Evolutionary conservation across 129 eudicot genomes (phyloP).

Genomic region (Gnaphalium uliginosum): DNA sequence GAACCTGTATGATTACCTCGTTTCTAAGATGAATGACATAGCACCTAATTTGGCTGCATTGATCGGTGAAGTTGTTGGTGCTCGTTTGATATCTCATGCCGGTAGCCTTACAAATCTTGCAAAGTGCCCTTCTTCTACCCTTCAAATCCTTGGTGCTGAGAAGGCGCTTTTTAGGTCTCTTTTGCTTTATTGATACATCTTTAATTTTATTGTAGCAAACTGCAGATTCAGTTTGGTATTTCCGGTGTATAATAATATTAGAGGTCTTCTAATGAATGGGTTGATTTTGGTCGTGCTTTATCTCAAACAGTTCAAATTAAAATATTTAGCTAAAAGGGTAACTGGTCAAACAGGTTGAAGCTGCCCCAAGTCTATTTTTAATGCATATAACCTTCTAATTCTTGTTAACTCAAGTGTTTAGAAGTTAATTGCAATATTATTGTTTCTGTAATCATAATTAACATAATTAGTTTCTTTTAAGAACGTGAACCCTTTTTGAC

Average conservation of each 20-base stretch:
- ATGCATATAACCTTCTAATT: background rate
- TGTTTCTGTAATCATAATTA: background rate
- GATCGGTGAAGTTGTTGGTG: slow-evolving; percentile 95
- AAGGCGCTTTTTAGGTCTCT: slow-evolving; percentile 90
- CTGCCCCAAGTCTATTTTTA: background rate
- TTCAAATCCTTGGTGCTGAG: slow-evolving; percentile 96
- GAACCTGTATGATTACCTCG: slow-evolving; percentile 86
- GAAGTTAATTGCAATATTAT: background rate
- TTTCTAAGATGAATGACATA: slow-evolving; percentile 84
- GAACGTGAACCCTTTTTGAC: background rate
- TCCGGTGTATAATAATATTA: background rate
- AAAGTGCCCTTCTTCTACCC: slow-evolving; percentile 95
- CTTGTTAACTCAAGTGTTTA: no score
- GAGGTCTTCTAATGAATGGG: background rate
- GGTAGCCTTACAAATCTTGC: slow-evolving; percentile 95
- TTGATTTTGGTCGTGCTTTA: background rate
- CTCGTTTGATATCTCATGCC: slow-evolving; percentile 93
- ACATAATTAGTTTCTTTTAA: no score
- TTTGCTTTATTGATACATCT: background rate
- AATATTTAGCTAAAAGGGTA: background rate
- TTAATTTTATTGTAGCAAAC: background rate
- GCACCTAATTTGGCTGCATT: slow-evolving; percentile 94
- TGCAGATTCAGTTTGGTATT: background rate
- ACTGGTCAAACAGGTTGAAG: background rate
- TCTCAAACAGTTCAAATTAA: background rate